Conservation (phyloP, 140 eudicot genomes). For the Ambrosia hybrid region DNA sequence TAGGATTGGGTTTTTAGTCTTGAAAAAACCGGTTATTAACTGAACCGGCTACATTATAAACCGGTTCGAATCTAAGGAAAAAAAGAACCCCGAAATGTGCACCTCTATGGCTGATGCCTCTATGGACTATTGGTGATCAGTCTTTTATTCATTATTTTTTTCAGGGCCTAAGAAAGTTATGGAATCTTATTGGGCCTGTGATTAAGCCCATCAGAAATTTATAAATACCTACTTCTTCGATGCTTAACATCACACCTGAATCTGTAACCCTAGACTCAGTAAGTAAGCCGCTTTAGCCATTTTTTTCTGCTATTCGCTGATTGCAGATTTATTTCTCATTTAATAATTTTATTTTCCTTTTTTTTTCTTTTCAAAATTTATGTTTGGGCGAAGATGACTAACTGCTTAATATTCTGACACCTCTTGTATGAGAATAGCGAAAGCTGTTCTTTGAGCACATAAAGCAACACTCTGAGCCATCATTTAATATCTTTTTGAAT, state of each 20-base stretch:
- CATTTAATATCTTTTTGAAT: neutral
- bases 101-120: too few relatives aligned
- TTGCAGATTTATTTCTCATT: too few relatives aligned
- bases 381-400: slow-evolving; percentile 30
- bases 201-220: slow-evolving; percentile 13
- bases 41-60: too few relatives aligned
- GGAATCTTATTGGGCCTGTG: neutral
- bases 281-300: neutral
- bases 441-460: slow-evolving; percentile 51
- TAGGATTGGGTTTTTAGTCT: too few relatives aligned
- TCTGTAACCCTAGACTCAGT: slow-evolving; percentile 18
- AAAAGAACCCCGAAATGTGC: too few relatives aligned
- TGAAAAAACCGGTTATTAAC: too few relatives aligned
- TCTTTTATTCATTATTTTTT: too few relatives aligned
- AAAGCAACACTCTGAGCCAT: slow-evolving; percentile 53
- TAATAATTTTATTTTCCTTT: neutral
- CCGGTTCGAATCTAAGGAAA: too few relatives aligned
- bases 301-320: neutral
- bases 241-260: neutral
- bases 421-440: slow-evolving; percentile 63
- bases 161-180: neutral
- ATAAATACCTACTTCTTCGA: neutral
- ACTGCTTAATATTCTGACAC: slow-evolving; percentile 60
- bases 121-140: too few relatives aligned
- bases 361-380: neutral